Conservation (phyloP, 768 basidiomycete species). For the Tulasnella sp. region DNA sequence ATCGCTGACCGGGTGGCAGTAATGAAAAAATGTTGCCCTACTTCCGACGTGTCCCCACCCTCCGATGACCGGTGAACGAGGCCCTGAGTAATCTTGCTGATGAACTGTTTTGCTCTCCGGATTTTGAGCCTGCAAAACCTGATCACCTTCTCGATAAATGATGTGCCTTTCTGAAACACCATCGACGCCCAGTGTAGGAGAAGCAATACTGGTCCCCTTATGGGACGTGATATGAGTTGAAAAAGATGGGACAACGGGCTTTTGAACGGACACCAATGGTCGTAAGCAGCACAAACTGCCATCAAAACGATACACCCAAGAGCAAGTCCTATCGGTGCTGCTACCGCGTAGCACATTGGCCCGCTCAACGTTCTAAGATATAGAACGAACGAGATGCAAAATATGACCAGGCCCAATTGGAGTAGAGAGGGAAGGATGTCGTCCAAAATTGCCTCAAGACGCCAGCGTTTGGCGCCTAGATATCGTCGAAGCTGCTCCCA, state of each 20-base stretch:
- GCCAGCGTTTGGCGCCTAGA: background rate
- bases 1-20: background rate
- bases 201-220: background rate
- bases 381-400: background rate
- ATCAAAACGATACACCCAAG: background rate
- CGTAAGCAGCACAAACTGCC: background rate
- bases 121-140: too few relatives aligned
- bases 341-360: background rate
- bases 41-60: too few relatives aligned
- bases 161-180: background rate
- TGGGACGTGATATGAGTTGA: background rate
- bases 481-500: background rate
- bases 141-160: background rate
- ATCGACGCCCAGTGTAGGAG: background rate
- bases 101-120: too few relatives aligned
- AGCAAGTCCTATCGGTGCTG: background rate
- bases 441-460: background rate
- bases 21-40: rapidly evolving
- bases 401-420: background rate
- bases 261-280: background rate
- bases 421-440: background rate
- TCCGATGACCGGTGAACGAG: too few relatives aligned
- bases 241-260: background rate
- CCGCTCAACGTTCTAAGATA: background rate
- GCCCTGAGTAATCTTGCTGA: too few relatives aligned